Evolutionary conservation across 23 red algal species (phyloP).

Genomic region (Gracilariopsis chorda): DNA sequence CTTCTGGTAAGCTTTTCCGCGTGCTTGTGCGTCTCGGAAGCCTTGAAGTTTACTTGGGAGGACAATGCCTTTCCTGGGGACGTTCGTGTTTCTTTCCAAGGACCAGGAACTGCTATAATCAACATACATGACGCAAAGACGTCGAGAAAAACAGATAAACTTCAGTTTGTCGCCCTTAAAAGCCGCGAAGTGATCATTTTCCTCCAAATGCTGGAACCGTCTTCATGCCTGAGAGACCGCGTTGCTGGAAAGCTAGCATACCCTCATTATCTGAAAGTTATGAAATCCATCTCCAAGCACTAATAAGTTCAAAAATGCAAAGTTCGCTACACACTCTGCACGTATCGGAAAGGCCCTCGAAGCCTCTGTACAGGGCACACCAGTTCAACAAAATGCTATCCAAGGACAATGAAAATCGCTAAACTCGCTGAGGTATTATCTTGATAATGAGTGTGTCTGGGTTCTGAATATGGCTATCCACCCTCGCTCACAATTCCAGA

Average conservation of each 20-base stretch:
- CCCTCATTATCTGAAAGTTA: neutral
- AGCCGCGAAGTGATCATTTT: neutral
- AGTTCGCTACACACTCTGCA: neutral
- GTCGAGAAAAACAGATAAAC: neutral
- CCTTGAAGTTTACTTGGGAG: neutral
- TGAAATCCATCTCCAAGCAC: neutral
- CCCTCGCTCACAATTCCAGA: neutral
- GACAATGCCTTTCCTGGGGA: neutral
- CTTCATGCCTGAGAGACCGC: neutral
- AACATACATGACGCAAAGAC: slow-evolving; percentile 5
- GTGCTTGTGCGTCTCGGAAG: neutral
- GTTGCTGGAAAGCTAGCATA: neutral
- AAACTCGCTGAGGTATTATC: neutral
- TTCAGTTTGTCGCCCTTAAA: neutral
- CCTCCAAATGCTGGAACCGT: neutral
- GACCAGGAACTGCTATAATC: neutral
- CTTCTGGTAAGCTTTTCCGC: neutral
- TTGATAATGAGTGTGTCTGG: neutral
- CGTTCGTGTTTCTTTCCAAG: neutral
- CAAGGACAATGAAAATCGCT: neutral
- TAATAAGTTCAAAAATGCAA: neutral
- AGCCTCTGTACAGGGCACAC: neutral
- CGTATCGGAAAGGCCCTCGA: neutral
- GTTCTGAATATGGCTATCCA: neutral
- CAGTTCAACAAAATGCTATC: neutral